Evolutionary conservation across 148 eudicot genomes (phyloP), one percentile per base, ranked within the genome.

Genomic region (Nepenthes gracilis): DNA sequence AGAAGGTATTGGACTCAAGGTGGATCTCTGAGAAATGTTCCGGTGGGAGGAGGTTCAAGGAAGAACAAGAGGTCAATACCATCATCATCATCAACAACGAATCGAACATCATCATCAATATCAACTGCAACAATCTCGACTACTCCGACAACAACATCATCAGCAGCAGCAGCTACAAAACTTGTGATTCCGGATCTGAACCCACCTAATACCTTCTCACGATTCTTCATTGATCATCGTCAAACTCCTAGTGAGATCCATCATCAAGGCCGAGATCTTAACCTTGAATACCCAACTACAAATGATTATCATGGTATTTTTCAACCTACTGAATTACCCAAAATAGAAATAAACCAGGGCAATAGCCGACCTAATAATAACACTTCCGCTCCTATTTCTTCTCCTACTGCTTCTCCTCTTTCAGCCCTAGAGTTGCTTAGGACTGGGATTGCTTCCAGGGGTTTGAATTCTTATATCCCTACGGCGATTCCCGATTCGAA

Each of bases 1-100:
- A 78, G 87, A 48, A 84, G 95, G 78, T 87, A 87, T 60, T 87
- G 95, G 95, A 87, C 95, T 54, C 80, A 76, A 65, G 95, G 95
- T 67, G 95, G 95, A 0, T 74, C 90, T 6, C 75, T 87, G 4
- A 78, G 95, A 51, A 87, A 80, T 70, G 87, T 87, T 38, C 95
- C 95, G 2, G 90, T 87, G 5, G 95, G 95, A 1, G 90, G 90
- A 10, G 95, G 95, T 13, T 84, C 90, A 1, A 72, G 95, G 74
- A 87, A 87, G 74, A 84, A 87, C 85, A 87, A 80, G 64, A 80
- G 85, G 66, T 70, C 83, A 0, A 60, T 68, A 0, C 45, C 79
- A 1, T 48, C 71, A 2, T 58, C 70, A 8, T 47, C 79, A 9
- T 14, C 74, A 35, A 12, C 75, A 55, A 37, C 70, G 37, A 50